A percentile compares a stretch with the other conserved stretches of the same genome.
Conservation (phyloP, 495 filamentous ascomycete species). For the Hypomontagnella submonticulosa region DNA sequence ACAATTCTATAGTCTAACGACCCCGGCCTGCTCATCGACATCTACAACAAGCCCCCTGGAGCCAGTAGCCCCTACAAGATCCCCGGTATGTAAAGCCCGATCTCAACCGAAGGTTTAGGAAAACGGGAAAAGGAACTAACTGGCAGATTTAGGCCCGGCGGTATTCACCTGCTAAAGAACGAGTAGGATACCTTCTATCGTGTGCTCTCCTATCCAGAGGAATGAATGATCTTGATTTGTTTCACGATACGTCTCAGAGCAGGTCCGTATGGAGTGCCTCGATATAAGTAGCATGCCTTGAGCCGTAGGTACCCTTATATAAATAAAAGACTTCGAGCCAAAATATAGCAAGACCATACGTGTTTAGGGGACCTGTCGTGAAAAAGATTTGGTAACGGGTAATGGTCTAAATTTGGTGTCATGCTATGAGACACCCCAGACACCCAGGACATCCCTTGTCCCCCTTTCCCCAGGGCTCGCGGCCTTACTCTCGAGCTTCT, state of each 20-base stretch:
- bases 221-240: not conserved
- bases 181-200: not conserved
- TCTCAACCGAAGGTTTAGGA: not conserved
- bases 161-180: constrained; percentile 32
- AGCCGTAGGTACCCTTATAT: too few relatives aligned
- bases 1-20: constrained; percentile 40
- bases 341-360: too few relatives aligned
- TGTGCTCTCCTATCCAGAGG: not conserved
- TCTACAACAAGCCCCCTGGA: constrained; percentile 49
- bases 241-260: not conserved
- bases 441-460: constrained; percentile 39
- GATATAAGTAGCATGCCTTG: not conserved
- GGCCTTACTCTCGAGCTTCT: constrained; percentile 37
- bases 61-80: constrained; percentile 47
- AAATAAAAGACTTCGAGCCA: too few relatives aligned
- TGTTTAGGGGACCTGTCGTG: too few relatives aligned
- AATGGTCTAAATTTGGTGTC: too few relatives aligned
- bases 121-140: not conserved
- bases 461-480: constrained; percentile 14
- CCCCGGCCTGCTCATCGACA: constrained; percentile 53
- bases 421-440: constrained; percentile 39
- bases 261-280: not conserved
- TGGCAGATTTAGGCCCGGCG: constrained; percentile 15
- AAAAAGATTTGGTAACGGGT: too few relatives aligned
- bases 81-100: constrained; percentile 38